Evolutionary conservation across 768 basidiomycete genomes (phyloP).

Genomic region (Boletus rubroflammeus): DNA sequence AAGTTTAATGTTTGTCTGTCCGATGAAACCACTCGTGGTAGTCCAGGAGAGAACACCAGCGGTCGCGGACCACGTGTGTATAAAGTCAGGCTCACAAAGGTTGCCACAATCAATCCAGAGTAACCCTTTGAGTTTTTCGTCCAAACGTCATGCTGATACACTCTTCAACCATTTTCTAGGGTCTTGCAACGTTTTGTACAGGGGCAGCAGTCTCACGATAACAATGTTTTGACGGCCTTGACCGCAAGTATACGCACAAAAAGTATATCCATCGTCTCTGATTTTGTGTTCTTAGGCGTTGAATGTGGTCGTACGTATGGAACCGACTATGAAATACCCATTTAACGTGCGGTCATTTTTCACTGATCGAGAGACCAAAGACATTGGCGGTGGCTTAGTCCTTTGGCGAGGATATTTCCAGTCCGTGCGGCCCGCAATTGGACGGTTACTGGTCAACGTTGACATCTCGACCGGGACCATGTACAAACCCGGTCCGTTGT

Average conservation of each 20-base stretch:
- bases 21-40: constrained; percentile 34
- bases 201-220: constrained; percentile 66
- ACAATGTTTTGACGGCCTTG: constrained; percentile 62
- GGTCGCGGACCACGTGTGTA: constrained; percentile 57
- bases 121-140: constrained; percentile 19
- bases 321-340: constrained; percentile 61
- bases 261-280: background rate
- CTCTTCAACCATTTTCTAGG: constrained; percentile 34
- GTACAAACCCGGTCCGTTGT: constrained; percentile 62
- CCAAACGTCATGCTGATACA: constrained; percentile 21
- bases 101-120: constrained; percentile 59
- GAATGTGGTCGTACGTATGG: constrained; percentile 75
- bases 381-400: constrained; percentile 60
- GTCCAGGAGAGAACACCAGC: constrained; percentile 31
- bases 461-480: constrained; percentile 77
- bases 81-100: constrained; percentile 59
- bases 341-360: constrained; percentile 78
- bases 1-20: constrained; percentile 63
- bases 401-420: constrained; percentile 84
- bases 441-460: constrained; percentile 65
- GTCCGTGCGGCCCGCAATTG: constrained; percentile 65
- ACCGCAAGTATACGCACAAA: constrained; percentile 39
- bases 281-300: constrained; percentile 44
- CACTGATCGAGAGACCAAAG: constrained; percentile 48
- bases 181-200: constrained; percentile 59